A percentile compares a stretch with the other conserved stretches of the same genome.
Evolutionary conservation across 1,139 yeast genomes (phyloP).

Genomic region (Yamadazyma atlantica): DNA sequence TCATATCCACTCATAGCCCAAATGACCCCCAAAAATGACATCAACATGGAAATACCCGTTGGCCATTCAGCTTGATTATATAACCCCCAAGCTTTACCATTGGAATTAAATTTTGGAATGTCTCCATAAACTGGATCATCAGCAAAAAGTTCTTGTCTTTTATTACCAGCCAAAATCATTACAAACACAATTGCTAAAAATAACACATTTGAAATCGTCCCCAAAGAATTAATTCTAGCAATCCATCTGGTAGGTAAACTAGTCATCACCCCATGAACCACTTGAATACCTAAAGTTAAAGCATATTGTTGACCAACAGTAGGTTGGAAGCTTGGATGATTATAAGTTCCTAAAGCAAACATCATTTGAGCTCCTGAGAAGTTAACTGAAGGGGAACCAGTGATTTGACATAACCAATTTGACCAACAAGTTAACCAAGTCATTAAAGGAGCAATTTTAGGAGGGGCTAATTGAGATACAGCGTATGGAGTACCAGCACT

Average conservation of each 20-base stretch:
- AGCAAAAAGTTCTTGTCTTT: conserved; percentile 30
- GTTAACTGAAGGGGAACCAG: conserved; percentile 59
- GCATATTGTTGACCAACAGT: conserved; percentile 50
- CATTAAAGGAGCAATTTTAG: conserved; percentile 48
- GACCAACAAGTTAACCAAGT: conserved; percentile 62
- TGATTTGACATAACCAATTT: conserved; percentile 43
- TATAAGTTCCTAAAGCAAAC: conserved; percentile 47
- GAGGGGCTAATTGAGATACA: conserved; percentile 52
- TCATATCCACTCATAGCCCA: conserved; percentile 80
- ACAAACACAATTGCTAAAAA: conserved; percentile 56
- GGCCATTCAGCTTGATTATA: conserved; percentile 67
- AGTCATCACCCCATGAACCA: conserved; percentile 48
- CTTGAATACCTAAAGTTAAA: conserved; percentile 50
- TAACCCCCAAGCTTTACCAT: conserved; percentile 54
- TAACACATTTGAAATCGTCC: conserved; percentile 50
- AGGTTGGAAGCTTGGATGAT: conserved; percentile 32
- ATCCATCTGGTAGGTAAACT: conserved; percentile 54
- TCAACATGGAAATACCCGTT: conserved; percentile 56
- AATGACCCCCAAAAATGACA: conserved; percentile 62
- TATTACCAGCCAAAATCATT: conserved; percentile 53
- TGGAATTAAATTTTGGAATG: conserved; percentile 48
- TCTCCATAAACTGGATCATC: conserved; percentile 12
- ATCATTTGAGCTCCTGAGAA: conserved; percentile 61
- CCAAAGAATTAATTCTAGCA: conserved; percentile 52
- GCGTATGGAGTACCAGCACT: conserved; percentile 48